Evolutionary conservation across 345 rosid genomes (phyloP), one percentile per base, ranked within the genome.

Genomic region (Toxicodendron radicans): DNA sequence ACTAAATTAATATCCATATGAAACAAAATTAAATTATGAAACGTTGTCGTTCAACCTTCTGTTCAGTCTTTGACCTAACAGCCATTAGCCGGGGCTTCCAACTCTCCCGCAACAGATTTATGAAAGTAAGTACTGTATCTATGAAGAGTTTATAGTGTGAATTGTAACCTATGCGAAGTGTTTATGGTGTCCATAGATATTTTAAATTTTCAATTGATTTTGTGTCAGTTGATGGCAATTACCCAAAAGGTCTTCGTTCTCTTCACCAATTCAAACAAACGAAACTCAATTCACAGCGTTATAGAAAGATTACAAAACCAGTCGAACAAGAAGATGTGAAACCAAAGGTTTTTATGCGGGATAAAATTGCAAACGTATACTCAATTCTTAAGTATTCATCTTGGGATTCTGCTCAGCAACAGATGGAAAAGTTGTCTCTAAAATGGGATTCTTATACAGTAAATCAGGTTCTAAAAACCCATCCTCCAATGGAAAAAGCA

Each of bases 401-500:
- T 5, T 92, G 97, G 98, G 97, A 92, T 45, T 76, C 92, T 12
- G 93, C 97, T 48, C 84, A 64, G 62, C 74, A 83, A n/a, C 92
- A 85, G 74, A 85, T 94, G 5, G 52, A 75, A 2, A 23, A 69
- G 45, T 79, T 90, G 58, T 58, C 77, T 14, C 20, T 92, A 62
- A 88, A 77, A 78, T 94, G 98, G 96, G 97, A 94, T 73, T 92
- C 97, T 61, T 89, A 82, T 77, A 85, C 89, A 0, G 91, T 94
- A 79, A 91, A 88, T 75, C 91, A 85, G 61, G 85, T 91, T 12
- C 82, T 94, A 59, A 94, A 94, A 84, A 57, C 97, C 63, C 97
- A 92, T 56, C 98, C 98, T 5, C 98, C 98, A 2, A 89, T 92
- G 97, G 88, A 94, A 78, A 94, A 94, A 54, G 90, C 97, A 0